These are phyloP conservation scores for Gossypium mustelinum DNA, from an alignment of 345 rosid genomes.

Conservation along the genomic window DNA sequence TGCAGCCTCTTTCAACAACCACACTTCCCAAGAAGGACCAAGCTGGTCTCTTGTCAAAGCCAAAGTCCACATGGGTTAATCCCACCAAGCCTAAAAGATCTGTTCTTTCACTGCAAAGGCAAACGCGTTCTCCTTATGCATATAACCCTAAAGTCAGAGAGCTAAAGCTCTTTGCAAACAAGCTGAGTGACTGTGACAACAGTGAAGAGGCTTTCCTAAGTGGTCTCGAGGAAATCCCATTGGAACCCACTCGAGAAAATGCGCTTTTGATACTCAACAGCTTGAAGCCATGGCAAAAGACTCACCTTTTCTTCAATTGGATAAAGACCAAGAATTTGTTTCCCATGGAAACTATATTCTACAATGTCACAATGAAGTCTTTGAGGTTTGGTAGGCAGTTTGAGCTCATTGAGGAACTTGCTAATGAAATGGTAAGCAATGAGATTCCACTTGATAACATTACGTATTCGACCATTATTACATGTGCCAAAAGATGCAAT, in stretches of 20 bases:
- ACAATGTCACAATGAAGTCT: conserved; percentile 78
- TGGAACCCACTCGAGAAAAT: conserved; percentile 54
- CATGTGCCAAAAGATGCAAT: conserved; percentile 76
- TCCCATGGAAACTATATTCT: conserved; percentile 80
- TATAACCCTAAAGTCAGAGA: conserved; percentile 61
- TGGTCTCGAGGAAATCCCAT: conserved; percentile 53
- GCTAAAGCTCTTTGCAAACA: conserved; percentile 58
- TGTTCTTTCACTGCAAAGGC: conserved; percentile 81
- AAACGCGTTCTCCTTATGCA: conserved; percentile 55
- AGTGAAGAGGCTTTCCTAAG: conserved; percentile 43
- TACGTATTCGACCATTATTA: conserved; percentile 88
- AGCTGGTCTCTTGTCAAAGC: conserved; percentile 52
- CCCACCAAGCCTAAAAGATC: conserved; percentile 79
- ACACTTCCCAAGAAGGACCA: conserved; percentile 36
- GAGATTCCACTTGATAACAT: conserved; percentile 80
- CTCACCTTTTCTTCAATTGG: conserved; percentile 70
- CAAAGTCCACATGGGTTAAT: conserved; percentile 82
- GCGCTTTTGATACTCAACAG: conserved; percentile 66
- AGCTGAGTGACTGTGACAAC: conserved; percentile 55
- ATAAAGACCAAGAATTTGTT: conserved; percentile 56
- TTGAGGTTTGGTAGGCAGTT: conserved; percentile 85
- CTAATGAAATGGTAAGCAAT: conserved; percentile 73
- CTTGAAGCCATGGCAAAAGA: conserved; percentile 65
- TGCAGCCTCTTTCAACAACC: conserved; percentile 66
- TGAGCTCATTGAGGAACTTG: conserved; percentile 71